Conservation (phyloP, 139 green algal genomes). For the Coccomyxa sp. region DNA sequence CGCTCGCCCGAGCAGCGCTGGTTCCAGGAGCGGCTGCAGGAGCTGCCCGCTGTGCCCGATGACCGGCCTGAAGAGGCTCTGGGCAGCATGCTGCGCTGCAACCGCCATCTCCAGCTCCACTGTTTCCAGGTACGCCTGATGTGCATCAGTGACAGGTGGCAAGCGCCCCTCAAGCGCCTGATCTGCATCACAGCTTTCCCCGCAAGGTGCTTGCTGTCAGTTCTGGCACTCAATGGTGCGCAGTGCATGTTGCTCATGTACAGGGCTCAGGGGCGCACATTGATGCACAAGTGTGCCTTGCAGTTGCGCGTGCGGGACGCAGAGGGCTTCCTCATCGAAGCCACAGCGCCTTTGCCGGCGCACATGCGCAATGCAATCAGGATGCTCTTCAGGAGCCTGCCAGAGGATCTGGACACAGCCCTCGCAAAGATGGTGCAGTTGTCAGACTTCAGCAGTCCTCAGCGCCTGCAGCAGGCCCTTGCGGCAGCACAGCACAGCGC, state of each 20-base stretch:
- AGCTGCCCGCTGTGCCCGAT: neutral
- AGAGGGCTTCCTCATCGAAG: too few species aligned
- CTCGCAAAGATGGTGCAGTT: too few species aligned
- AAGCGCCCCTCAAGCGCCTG: neutral
- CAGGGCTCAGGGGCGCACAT: neutral
- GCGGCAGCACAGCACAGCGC: too few species aligned
- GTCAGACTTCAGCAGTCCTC: too few species aligned
- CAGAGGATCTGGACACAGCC: too few species aligned
- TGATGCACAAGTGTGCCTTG: neutral
- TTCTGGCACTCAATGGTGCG: neutral
- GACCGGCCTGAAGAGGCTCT: neutral
- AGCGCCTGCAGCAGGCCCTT: too few species aligned
- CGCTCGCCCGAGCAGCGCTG: neutral
- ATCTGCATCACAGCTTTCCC: neutral
- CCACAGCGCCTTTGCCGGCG: neutral
- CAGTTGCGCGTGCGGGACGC: neutral
- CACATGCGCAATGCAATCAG: neutral
- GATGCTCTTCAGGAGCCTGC: neutral
- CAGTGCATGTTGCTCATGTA: neutral
- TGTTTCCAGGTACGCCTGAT: neutral
- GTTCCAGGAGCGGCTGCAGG: neutral
- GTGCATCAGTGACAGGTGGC: neutral
- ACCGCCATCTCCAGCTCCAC: neutral
- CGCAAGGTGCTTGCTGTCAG: neutral
- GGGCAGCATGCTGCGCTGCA: neutral